Percentiles rank a stretch among this genome's conserved stretches.
phyloP scores from a whole-genome alignment of 441 rosid species.

The Lepidium campestre region DNA sequence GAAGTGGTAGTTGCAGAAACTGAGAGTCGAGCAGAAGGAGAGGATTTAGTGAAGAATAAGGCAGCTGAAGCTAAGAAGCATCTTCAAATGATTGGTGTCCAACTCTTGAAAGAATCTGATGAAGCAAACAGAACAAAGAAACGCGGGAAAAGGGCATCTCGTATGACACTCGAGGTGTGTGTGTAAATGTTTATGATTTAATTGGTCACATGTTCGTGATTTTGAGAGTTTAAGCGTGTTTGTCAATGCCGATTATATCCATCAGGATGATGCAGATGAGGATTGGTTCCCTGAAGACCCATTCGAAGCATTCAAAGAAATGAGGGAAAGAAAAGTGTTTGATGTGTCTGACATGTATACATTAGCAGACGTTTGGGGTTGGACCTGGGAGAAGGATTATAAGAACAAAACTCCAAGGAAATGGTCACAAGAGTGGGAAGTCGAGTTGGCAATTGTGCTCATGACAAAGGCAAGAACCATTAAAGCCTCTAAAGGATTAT shows the following conservation, averaged over 20 bases:
- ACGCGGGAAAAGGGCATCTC: slow-evolving; percentile 57
- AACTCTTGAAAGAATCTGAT: slow-evolving; percentile 78
- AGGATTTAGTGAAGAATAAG: slow-evolving; percentile 53
- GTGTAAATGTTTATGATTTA: neutral
- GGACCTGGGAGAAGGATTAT: slow-evolving; percentile 94
- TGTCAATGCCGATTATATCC: slow-evolving; percentile 12
- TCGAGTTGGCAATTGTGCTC: slow-evolving; percentile 72
- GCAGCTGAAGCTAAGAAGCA: slow-evolving; percentile 78
- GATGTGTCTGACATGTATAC: slow-evolving; percentile 88
- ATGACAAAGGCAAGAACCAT: slow-evolving; percentile 63
- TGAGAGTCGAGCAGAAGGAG: slow-evolving; percentile 55
- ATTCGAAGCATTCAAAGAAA: slow-evolving; percentile 82
- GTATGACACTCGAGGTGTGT: slow-evolving; percentile 62
- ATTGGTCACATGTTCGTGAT: neutral
- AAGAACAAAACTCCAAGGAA: slow-evolving; percentile 67
- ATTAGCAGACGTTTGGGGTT: slow-evolving; percentile 97
- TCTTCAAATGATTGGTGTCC: slow-evolving; percentile 95
- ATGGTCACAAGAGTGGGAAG: slow-evolving; percentile 98
- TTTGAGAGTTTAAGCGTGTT: neutral
- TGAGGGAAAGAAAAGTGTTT: slow-evolving; percentile 72
- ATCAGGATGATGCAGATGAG: slow-evolving; percentile 77
- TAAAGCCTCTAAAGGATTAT: neutral
- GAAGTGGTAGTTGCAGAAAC: slow-evolving; percentile 64
- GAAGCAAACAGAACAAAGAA: slow-evolving; percentile 53
- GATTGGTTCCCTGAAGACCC: slow-evolving; percentile 92